Base-by-base conservation (phyloP, 1,284 basidiomycete species). In the Austroboletus niveus region DNA sequence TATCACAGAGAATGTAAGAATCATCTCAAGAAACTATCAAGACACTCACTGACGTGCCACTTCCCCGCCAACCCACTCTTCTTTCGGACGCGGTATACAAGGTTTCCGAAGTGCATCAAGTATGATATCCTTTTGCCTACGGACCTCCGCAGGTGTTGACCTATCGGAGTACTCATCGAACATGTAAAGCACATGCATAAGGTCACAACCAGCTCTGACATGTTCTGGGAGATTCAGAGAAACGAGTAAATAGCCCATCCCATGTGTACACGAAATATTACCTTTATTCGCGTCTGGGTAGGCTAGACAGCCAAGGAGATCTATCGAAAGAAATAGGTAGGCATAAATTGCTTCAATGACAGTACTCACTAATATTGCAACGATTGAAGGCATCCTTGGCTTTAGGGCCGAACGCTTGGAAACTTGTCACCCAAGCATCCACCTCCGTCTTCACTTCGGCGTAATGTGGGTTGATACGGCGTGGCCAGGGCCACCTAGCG, bases 81-180 rank as follows among this genome's bases (percentile, higher is more conserved):
- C 58, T 11, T 50, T 29, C 1, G 51, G 58, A 42, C 58, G 53
- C 15, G 48, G 53, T 0, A 11, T 43, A 12, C 51, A 30, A 1
- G 59, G 58, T 35, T 60, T 52, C 7, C 35, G 45, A 43, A 76
- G 47, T 2, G 72, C 72, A 48, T 75, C 69, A 58, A 74, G 69
- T 35, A 73, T 57, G 9, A 68, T 56, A 31, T 71, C 64, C 9
- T 64, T 66, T 29, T 66, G 63, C 29, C 54, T 46, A 15, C 59
- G 55, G 4, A 68, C 74, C 4, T 56, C 68, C 0, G 59, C 41
- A 2, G 57, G 60, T 24, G 63, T 57, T 6, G 58, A 61, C 14
- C 66, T 62, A 55, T 78, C 75, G 4, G 73, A 70, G 43, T 72
- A 68, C 51, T 75, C 72, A 45, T 78, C 75, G 47, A 73, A 65